Base-by-base conservation (phyloP, 495 filamentous ascomycete genomes). In the Peziza echinospora region DNA sequence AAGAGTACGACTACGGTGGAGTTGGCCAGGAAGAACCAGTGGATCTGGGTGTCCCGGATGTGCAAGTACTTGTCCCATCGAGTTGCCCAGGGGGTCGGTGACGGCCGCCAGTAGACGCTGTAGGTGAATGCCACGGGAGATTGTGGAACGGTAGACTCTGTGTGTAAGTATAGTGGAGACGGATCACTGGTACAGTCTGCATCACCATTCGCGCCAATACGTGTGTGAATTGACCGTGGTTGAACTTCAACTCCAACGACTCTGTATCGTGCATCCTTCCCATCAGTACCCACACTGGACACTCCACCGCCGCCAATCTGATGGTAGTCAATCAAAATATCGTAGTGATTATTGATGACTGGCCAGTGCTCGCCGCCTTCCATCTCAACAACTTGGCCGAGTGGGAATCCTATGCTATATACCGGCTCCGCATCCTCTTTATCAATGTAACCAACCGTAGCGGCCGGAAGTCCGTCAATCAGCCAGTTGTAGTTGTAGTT, bases 1-100 rank as follows among this genome's bases (percentile, higher is more conserved):
- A 96, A 89, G 26, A 86, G 70, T 26, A 96, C 85, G 51, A 97
- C 87, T 44, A 93, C 72, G 8, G 91, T 77, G 26, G 87, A 91
- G 62, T 89, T 93, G 67, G 94, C 77, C 28, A 97, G 73, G 9
- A 83, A 93, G 63, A 93, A 89, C 89, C 89, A 97, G 61, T 96
- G 89, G 56, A 97, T 96, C 64, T 82, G 84, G 34, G 89, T 85
- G 63, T 94, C 83, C 52, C 81, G 84, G 19, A 96, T 86, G 55
- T 93, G 84, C 22, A 96, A 70, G 58, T 94, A 97, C 61, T 89
- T 92, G 66, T 97, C 89, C 87, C 87, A 94, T 48, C 89, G 71
- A 16, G 91, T 96, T 24, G 89, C 89, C 80, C 91, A 97, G 0
- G 77, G 78, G 2, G 85, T 93, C 0, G 65, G 45, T 2, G 82